Base-by-base conservation (phyloP, 2,329 filamentous ascomycete species). In the Sporothrix inflata region DNA sequence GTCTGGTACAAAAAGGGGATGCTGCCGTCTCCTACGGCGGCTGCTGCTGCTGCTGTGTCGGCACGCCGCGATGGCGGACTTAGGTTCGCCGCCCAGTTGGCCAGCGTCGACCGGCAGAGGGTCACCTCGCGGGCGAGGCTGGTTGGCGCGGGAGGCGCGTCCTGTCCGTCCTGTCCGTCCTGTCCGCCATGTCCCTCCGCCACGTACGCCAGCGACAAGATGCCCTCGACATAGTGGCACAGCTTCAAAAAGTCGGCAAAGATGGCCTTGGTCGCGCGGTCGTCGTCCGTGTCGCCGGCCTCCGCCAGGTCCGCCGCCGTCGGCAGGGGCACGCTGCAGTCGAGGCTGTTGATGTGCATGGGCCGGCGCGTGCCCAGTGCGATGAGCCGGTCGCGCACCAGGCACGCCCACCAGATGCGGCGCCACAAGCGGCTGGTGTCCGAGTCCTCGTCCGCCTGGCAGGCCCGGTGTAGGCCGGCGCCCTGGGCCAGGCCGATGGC, bases 401-500 rank as follows among this genome's bases (percentile, higher is more conserved):
- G 53, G 30, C 53, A 57, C 14, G 24, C 53, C 53, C 53, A 57
- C 53, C 53, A 57, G 53, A 57, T 57, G 24, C 53, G 53, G 1
- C 30, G 30, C 53, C 53, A 57, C 14, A 57, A n/a, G 8, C 9
- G 9, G 49, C 11, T 53, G 30, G 30, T 6, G 30, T 34, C 30
- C 30, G 30, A 34, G 30, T 34, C 30, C 30, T 34, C 30, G 30
- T 34, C 30, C 30, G 30, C 30, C 30, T 34, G 30, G 30, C 30
- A 34, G 30, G 27, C 27, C 27, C 53, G 53, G 14, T 57, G 53
- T 12, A 57, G 53, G 16, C 53, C 53, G 24, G 53, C 53, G 5
- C 53, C 53, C 53, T 57, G 53, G 14, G 53, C 53, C 53, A 57
- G 53, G 4, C 53, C 27, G 8, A 57, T 57, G 53, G 53, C 53